Evolutionary conservation across 2,329 filamentous ascomycete species (phyloP).

Genomic region (Penicillium sp.): DNA sequence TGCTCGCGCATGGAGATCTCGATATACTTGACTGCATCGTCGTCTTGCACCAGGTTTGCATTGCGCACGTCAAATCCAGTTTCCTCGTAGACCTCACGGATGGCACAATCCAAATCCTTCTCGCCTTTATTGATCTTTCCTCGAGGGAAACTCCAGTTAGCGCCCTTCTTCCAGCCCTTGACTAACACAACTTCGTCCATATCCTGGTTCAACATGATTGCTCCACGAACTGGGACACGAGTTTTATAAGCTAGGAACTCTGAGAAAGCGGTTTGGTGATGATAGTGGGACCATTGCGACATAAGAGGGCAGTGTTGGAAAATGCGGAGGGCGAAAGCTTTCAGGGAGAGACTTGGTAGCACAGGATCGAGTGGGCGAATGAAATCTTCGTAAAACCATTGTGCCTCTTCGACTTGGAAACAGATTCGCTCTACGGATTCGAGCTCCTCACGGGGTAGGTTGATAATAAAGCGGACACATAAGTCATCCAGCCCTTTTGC

Average conservation of each 20-base stretch:
- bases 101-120: constrained; percentile 86
- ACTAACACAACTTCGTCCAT: constrained; percentile 95
- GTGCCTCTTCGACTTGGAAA: constrained; percentile 97
- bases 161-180: constrained; percentile 96
- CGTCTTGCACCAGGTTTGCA: constrained; percentile 73
- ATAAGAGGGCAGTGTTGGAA: constrained; percentile 93
- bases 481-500: constrained; percentile 87
- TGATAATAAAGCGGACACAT: constrained; percentile 97
- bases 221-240: constrained; percentile 87
- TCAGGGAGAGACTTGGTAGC: constrained; percentile 81
- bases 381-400: constrained; percentile 99
- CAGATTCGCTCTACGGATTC: constrained; percentile 90
- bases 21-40: constrained; percentile 76
- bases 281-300: constrained; percentile 73
- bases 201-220: constrained; percentile 86
- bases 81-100: constrained; percentile 94
- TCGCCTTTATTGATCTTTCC: constrained; percentile 99
- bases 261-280: constrained; percentile 81
- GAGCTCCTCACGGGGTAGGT: constrained; percentile 88
- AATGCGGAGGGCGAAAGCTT: constrained; percentile 83
- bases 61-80: constrained; percentile 81
- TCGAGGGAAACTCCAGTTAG: constrained; percentile 93
- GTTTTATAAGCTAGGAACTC: constrained; percentile 95
- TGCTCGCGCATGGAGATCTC: constrained; percentile 89
- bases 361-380: constrained; percentile 84